Evolutionary conservation across 164 flowering plant genomes (phyloP).

Genomic region (Liquidambar formosana): DNA sequence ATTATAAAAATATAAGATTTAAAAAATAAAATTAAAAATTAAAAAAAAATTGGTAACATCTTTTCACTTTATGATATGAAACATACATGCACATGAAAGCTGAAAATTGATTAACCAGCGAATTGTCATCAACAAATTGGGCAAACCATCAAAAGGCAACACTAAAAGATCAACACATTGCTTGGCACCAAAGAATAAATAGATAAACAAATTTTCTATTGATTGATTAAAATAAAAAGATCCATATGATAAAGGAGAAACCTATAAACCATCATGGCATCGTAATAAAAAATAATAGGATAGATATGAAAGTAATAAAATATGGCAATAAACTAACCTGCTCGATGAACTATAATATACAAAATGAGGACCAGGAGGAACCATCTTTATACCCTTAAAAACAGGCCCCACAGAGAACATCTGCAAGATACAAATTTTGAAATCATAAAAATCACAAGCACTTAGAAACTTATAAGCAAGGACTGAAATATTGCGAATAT

Average conservation of each 20-base stretch:
- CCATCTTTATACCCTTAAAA: conserved; percentile 91
- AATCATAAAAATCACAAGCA: neutral
- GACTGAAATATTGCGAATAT: too few relatives aligned
- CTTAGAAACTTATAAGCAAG: neutral
- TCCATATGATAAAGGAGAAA: conserved; percentile 2
- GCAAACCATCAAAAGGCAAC: neutral
- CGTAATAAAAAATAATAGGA: neutral
- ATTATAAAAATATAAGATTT: too few relatives aligned
- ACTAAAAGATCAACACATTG: neutral
- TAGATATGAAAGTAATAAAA: neutral
- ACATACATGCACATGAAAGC: too few relatives aligned
- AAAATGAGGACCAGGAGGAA: conserved; percentile 93
- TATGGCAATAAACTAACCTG: conserved; percentile 41
- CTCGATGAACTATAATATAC: conserved; percentile 76
- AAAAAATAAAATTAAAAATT: too few relatives aligned
- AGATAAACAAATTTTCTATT: too few relatives aligned
- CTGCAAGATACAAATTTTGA: conserved; percentile 32
- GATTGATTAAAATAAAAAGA: neutral
- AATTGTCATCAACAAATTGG: neutral
- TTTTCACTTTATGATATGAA: too few relatives aligned
- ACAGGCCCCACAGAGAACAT: conserved; percentile 73
- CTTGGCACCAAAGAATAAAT: neutral
- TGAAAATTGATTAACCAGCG: neutral
- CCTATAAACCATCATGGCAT: neutral
- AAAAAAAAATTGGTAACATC: too few relatives aligned